These are phyloP conservation scores for Plasmodium ovale DNA, from an alignment of 169 alveolate species.

Conservation along the genomic window DNA sequence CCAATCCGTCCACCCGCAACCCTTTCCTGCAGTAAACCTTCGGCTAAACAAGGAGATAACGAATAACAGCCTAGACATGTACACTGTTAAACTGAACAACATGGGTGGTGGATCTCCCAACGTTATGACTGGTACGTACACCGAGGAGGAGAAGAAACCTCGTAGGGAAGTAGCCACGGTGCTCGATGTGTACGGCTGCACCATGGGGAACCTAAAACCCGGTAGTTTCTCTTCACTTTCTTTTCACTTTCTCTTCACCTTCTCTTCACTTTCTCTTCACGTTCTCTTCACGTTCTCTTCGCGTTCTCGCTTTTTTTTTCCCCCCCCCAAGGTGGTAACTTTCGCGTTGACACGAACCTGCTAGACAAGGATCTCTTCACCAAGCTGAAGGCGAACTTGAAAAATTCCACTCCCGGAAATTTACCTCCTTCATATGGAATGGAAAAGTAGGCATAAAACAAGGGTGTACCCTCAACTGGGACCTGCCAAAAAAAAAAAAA, in stretches of 20 bases:
- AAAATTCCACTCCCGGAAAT: constrained; percentile 17
- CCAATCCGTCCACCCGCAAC: neutral
- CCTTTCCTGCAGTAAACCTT: constrained; percentile 20
- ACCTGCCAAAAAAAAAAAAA: no score
- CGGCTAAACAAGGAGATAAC: constrained; percentile 64
- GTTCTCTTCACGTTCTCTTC: neutral
- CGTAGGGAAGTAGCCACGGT: no score
- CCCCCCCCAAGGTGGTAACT: constrained; percentile 14
- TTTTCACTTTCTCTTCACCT: no score
- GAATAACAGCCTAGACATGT: constrained; percentile 46
- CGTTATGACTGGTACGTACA: constrained; percentile 18
- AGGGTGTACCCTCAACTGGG: neutral
- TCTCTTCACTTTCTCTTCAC: no score
- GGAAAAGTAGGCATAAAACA: constrained; percentile 29
- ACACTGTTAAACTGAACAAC: constrained; percentile 21
- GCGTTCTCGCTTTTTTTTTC: neutral
- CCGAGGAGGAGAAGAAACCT: neutral
- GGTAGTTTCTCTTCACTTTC: no score
- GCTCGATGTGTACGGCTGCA: no score
- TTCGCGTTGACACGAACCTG: constrained; percentile 58
- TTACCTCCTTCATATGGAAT: constrained; percentile 14
- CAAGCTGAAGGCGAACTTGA: constrained; percentile 60
- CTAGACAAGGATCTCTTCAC: constrained; percentile 51
- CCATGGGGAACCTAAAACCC: no score
- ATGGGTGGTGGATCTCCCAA: constrained; percentile 43